Percentiles rank a stretch among this genome's conserved stretches.
Conservation (phyloP, 176 grass and related monocot species). For the Eremochloa ophiuroides region DNA sequence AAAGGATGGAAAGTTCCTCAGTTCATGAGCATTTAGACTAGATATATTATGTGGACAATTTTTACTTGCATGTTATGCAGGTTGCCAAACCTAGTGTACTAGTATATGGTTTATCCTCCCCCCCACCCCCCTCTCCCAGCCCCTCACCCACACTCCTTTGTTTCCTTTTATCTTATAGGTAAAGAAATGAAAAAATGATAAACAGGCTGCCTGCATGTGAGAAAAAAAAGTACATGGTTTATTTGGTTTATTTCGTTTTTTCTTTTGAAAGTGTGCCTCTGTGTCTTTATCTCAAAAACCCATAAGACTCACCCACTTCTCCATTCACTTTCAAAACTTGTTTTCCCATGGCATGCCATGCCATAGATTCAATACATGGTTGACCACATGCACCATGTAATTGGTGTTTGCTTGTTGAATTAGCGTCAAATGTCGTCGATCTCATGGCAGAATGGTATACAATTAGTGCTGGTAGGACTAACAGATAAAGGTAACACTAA, state of each 20-base stretch:
- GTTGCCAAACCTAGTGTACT: background rate
- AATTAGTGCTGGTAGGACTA: background rate
- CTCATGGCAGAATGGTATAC: background rate
- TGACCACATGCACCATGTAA: background rate
- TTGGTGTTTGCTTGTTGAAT: background rate
- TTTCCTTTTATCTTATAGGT: no score
- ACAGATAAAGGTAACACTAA: background rate
- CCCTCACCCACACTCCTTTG: no score
- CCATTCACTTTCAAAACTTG: background rate
- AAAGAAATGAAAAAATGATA: no score
- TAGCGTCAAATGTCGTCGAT: background rate
- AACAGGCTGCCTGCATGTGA: no score
- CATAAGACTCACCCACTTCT: background rate
- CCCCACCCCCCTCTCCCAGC: no score
- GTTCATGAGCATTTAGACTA: background rate
- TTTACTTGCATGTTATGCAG: background rate
- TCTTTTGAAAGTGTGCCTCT: background rate
- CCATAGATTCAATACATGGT: background rate
- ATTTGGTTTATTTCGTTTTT: background rate
- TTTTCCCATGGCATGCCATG: background rate
- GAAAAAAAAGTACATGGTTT: no score
- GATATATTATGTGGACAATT: background rate
- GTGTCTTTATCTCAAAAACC: background rate
- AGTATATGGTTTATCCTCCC: no score
- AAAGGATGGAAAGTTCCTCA: conserved; percentile 7